These are phyloP conservation scores for Echinosophora koreensis DNA, from an alignment of 306 rosid genomes.

Conservation along the genomic window DNA sequence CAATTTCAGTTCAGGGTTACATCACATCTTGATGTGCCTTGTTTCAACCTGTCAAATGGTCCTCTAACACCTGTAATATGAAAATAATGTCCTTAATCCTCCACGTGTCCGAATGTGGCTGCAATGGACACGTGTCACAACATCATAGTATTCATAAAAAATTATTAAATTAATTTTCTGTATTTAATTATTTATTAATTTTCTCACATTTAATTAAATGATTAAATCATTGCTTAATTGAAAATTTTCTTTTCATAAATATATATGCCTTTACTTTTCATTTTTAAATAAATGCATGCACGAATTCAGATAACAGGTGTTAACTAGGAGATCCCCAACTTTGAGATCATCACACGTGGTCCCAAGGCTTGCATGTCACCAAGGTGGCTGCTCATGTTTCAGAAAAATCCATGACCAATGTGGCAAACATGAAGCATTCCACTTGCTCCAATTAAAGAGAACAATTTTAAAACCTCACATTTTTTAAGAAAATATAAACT, in stretches of 20 bases:
- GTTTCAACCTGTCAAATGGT: slow-evolving; percentile 34
- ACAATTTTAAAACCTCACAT: neutral
- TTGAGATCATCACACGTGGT: slow-evolving; percentile 44
- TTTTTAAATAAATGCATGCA: slow-evolving; percentile 38
- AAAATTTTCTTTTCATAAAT: neutral
- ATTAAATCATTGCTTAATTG: neutral
- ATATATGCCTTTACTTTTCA: neutral
- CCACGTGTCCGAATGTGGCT: slow-evolving; percentile 45
- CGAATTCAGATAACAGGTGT: slow-evolving; percentile 44
- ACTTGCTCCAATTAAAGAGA: neutral
- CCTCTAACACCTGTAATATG: slow-evolving; percentile 36
- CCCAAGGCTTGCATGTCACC: slow-evolving; percentile 36
- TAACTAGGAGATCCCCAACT: neutral
- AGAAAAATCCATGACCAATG: neutral
- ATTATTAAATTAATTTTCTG: neutral
- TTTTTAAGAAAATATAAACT: neutral
- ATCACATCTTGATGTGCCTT: slow-evolving; percentile 37
- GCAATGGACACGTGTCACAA: slow-evolving; percentile 12
- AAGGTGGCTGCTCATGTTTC: slow-evolving; percentile 15
- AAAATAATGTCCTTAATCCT: slow-evolving; percentile 3
- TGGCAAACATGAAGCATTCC: slow-evolving; percentile 10
- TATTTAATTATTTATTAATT: too few species aligned
- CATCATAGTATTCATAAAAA: neutral
- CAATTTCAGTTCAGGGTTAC: slow-evolving; percentile 36
- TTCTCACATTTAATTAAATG: neutral